Evolutionary conservation across 1,284 basidiomycete species (phyloP).

Genomic region (Entoloma clypeatum): DNA sequence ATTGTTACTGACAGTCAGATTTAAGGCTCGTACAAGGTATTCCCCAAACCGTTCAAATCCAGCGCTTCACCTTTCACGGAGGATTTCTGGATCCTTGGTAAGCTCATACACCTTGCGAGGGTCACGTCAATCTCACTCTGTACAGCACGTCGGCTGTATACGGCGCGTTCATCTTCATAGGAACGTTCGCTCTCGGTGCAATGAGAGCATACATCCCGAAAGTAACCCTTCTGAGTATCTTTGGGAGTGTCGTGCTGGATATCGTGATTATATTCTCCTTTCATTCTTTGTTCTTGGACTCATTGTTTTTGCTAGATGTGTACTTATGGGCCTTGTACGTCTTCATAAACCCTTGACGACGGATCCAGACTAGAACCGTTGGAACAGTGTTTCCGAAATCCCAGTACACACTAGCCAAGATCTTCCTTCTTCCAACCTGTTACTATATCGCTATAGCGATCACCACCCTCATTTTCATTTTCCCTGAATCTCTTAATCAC

Average conservation of each 20-base stretch:
- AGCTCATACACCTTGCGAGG: slow-evolving; percentile 6
- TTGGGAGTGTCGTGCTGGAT: slow-evolving; percentile 57
- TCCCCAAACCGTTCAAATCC: slow-evolving; percentile 47
- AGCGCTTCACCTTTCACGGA: slow-evolving; percentile 56
- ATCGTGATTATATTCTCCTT: slow-evolving; percentile 32
- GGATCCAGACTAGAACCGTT: too few species aligned
- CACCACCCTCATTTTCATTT: slow-evolving; percentile 56
- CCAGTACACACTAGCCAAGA: slow-evolving; percentile 60
- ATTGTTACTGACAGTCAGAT: background rate
- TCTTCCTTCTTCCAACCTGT: slow-evolving; percentile 54
- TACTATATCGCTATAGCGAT: slow-evolving; percentile 62
- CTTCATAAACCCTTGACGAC: background rate
- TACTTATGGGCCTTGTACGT: slow-evolving; percentile 39
- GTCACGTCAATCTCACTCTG: slow-evolving; percentile 4
- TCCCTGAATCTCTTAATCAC: slow-evolving; percentile 71
- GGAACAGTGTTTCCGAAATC: slow-evolving; percentile 58
- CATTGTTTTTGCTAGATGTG: slow-evolving; percentile 36
- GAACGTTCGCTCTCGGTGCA: slow-evolving; percentile 56
- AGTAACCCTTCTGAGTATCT: slow-evolving; percentile 53
- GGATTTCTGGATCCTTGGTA: slow-evolving; percentile 63
- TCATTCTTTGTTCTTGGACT: background rate
- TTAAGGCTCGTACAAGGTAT: slow-evolving; percentile 42
- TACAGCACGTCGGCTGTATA: slow-evolving; percentile 55
- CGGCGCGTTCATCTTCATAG: slow-evolving; percentile 70
- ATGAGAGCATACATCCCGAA: slow-evolving; percentile 61